Evolutionary conservation across 2,329 filamentous ascomycete genomes (phyloP).

Genomic region (Verticillium nonalfalfae): DNA sequence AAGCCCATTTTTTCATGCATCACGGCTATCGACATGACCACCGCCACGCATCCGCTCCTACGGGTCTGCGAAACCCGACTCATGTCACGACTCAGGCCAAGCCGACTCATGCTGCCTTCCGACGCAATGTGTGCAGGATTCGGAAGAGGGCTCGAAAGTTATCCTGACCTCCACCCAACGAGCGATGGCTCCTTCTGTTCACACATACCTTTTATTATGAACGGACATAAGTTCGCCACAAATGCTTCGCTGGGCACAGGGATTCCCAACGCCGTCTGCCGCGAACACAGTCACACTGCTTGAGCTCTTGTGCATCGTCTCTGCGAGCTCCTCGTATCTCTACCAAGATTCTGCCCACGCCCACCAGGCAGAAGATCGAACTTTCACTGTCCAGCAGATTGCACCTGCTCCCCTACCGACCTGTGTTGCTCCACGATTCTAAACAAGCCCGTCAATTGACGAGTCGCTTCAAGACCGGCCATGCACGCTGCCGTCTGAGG

Average conservation of each 20-base stretch:
- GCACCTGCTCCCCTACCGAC: background rate
- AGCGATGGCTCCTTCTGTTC: background rate
- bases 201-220: no score
- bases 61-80: background rate
- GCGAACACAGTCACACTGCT: no score
- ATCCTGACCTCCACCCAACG: background rate
- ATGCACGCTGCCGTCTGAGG: background rate
- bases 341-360: no score
- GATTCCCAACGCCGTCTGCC: no score
- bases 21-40: constrained; percentile 5
- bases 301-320: no score
- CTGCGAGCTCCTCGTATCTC: no score
- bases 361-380: background rate
- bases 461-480: background rate
- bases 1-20: constrained; percentile 2
- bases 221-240: no score
- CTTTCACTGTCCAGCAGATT: background rate
- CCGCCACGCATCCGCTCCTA: constrained; percentile 2
- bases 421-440: background rate
- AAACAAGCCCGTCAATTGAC: background rate
- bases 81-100: background rate
- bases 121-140: background rate
- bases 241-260: no score
- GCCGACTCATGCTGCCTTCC: background rate
- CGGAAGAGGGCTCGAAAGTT: background rate